Evolutionary conservation across 1,284 basidiomycete genomes (phyloP), one percentile per base, ranked within the genome.

Genomic region (Cystobasidiaceae sp.): DNA sequence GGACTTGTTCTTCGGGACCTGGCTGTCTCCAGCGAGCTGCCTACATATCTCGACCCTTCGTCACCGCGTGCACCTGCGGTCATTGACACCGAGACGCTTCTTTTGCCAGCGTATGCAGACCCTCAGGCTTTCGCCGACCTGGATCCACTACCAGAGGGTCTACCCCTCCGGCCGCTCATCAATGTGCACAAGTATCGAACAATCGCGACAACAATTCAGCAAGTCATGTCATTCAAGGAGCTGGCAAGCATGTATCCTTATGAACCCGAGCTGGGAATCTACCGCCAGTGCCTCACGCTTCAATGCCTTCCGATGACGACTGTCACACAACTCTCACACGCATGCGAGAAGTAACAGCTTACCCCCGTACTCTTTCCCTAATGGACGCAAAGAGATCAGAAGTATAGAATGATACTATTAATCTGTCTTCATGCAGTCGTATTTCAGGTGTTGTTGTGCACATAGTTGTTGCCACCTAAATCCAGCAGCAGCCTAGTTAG

Each of bases 131-230:
- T 90, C 75, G 80, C 82, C 1, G 80, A 84, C 17, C 81, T 90
- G 37, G 32, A 33, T 27, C 39, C 50, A 39, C 30, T 90, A 9
- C 88, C 88, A 0, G 74, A 82, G 0, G 81, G 81, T n/a, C 85
- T 90, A 79, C 83, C 85, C 68, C 82, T 92, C n/a, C 86, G 89
- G 69, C 89, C 89, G 1, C 78, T 92, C 61, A 87, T 92, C 77
- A 92, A 91, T 75, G 84, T 92, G 3, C 88, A 91, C 76, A 91
- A 92, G 77, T 88, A 90, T 74, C 84, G 90, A 28, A 77, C 85
- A 69, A 86, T 89, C 57, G 88, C 90, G 5, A 82, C 81, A 6
- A 84, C 88, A 32, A 86, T 90, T 73, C 88, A 88, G 74, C 81
- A 83, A 11, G 79, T 91, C 51, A 85, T 90, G 13, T 83, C 84